A percentile compares a stretch with the other conserved stretches of the same genome.
Evolutionary conservation across 352 stramenopile species (phyloP).

Genomic region (Globisporangium paddicum): DNA sequence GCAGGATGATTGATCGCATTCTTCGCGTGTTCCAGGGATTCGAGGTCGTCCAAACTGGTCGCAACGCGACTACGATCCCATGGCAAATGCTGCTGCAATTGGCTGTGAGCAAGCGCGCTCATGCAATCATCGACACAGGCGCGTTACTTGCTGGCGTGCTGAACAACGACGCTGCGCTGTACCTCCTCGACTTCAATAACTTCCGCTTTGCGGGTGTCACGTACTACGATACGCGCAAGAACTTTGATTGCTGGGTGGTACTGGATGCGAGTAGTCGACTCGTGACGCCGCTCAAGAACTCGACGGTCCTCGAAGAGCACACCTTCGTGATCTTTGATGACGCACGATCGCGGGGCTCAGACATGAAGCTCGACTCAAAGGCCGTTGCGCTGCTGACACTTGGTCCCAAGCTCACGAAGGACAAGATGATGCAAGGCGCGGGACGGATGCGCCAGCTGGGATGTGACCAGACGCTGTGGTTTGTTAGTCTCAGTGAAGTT

Average conservation of each 20-base stretch:
- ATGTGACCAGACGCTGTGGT: constrained; percentile 55
- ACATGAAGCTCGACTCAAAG: constrained; percentile 81
- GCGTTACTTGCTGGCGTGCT: constrained; percentile 69
- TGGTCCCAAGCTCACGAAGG: constrained; percentile 85
- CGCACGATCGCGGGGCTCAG: constrained; percentile 75
- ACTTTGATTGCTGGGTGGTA: constrained; percentile 74
- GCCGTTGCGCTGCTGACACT: constrained; percentile 80
- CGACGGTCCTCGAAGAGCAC: constrained; percentile 69
- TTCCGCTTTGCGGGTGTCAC: constrained; percentile 67
- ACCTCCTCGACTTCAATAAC: constrained; percentile 41
- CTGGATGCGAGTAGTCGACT: constrained; percentile 45
- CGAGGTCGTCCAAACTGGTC: constrained; percentile 17
- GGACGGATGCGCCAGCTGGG: constrained; percentile 83
- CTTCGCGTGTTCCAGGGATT: constrained; percentile 31
- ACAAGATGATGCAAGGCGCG: constrained; percentile 91
- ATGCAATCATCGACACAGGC: constrained; percentile 84
- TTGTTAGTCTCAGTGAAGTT: constrained; percentile 71
- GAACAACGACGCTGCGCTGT: constrained; percentile 48
- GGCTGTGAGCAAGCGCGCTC: constrained; percentile 30
- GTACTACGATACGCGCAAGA: constrained; percentile 66
- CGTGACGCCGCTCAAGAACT: constrained; percentile 44
- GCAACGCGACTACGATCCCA: constrained; percentile 44
- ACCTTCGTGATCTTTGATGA: constrained; percentile 93
- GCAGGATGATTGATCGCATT: constrained; percentile 82
- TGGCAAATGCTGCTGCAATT: constrained; percentile 47